Conservation (phyloP, 202 grass and related monocot genomes). For the Musa balbisiana region DNA sequence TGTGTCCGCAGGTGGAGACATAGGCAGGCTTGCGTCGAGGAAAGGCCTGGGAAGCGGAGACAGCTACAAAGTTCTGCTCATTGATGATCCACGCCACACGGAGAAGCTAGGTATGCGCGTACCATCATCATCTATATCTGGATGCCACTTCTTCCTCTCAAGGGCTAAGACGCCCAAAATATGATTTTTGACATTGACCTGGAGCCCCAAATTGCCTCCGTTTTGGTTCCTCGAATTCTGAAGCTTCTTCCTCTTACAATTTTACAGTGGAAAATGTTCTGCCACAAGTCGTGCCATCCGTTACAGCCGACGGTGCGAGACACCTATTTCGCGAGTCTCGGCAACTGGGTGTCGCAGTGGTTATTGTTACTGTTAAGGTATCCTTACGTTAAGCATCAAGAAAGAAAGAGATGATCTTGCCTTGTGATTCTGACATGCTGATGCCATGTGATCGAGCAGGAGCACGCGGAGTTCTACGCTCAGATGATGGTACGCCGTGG, state of each 20-base stretch:
- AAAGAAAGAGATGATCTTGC: too few relatives aligned
- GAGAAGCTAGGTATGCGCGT: conserved; percentile 45
- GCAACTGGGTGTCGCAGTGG: conserved; percentile 43
- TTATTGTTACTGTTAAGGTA: conserved; percentile 65
- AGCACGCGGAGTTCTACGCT: conserved; percentile 73
- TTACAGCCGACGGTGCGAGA: conserved; percentile 40
- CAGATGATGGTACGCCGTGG: conserved; percentile 57
- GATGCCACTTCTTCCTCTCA: neutral
- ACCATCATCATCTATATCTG: too few relatives aligned
- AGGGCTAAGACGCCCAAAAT: too few relatives aligned
- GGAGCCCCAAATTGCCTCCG: too few relatives aligned
- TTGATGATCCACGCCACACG: conserved; percentile 62
- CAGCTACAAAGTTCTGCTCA: conserved; percentile 58
- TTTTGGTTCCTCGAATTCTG: neutral
- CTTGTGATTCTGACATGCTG: too few relatives aligned
- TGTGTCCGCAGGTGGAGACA: conserved; percentile 35
- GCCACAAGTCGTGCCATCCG: conserved; percentile 56
- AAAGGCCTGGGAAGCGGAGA: conserved; percentile 54
- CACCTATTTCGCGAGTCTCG: conserved; percentile 56
- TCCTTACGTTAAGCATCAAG: too few relatives aligned
- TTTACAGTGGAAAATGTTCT: conserved; percentile 53
- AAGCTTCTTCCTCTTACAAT: neutral
- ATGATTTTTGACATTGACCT: too few relatives aligned
- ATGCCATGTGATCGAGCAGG: conserved; percentile 29
- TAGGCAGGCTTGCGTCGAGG: conserved; percentile 30